Conservation (phyloP, 2,329 filamentous ascomycete genomes). For the Paecilomyces dactylethromorphus region DNA sequence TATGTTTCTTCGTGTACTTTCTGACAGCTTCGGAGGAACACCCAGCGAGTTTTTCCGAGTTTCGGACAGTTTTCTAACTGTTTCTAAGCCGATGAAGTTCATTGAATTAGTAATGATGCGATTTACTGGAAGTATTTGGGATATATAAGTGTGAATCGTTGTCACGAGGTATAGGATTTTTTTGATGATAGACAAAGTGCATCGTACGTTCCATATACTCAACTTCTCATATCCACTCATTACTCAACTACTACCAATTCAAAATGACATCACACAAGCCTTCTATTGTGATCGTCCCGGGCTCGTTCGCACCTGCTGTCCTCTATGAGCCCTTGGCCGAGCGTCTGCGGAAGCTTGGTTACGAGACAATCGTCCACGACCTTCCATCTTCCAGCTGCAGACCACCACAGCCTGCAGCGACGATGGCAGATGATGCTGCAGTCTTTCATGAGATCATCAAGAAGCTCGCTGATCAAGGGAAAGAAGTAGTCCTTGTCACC, state of each 20-base stretch:
- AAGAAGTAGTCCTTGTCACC: slow-evolving; percentile 15
- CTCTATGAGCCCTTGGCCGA: background rate
- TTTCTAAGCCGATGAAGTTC: background rate
- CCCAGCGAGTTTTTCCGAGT: background rate
- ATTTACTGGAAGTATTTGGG: background rate
- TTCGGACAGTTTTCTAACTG: background rate
- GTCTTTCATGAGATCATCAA: slow-evolving; percentile 19
- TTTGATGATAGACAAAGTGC: background rate
- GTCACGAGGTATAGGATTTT: background rate
- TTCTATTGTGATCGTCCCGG: background rate
- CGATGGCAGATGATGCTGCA: slow-evolving; percentile 25
- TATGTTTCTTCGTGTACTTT: background rate
- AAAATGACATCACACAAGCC: background rate
- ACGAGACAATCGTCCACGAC: slow-evolving; percentile 12
- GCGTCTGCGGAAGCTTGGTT: slow-evolving; percentile 10
- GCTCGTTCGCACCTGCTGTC: background rate
- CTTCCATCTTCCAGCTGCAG: slow-evolving; percentile 2
- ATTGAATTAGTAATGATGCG: background rate
- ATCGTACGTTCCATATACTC: background rate
- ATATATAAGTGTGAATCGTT: background rate
- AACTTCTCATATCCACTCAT: background rate
- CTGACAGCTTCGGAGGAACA: background rate
- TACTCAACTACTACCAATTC: background rate
- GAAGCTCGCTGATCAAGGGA: slow-evolving; percentile 15
- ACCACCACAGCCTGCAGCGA: slow-evolving; percentile 13